Evolutionary conservation across 75 land plant genomes (phyloP).

Genomic region (Picea sitchensis): DNA sequence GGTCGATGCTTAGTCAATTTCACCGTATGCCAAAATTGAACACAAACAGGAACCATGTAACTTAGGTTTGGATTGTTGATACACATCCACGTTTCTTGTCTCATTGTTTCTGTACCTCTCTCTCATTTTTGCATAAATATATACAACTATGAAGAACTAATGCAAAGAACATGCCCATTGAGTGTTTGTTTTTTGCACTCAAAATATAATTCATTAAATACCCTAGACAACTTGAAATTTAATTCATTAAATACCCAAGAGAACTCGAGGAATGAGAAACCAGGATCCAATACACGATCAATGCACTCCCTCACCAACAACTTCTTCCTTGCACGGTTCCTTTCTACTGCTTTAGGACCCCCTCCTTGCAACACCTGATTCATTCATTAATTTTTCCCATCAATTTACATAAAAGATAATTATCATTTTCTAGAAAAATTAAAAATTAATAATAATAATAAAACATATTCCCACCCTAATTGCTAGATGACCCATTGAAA

Average conservation of each 20-base stretch:
- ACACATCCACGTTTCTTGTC: too few relatives aligned
- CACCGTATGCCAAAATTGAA: too few relatives aligned
- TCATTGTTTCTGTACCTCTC: too few relatives aligned
- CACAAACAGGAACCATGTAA: too few relatives aligned
- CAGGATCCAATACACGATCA: conserved; percentile 81
- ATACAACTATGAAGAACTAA: too few relatives aligned
- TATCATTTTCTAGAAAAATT: not conserved
- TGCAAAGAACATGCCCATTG: too few relatives aligned
- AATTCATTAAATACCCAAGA: conserved; percentile 69
- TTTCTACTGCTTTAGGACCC: conserved; percentile 75
- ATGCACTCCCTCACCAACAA: conserved; percentile 88
- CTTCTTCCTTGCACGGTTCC: conserved; percentile 86
- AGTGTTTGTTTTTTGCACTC: too few relatives aligned
- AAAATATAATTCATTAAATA: not conserved
- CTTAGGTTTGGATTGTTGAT: too few relatives aligned
- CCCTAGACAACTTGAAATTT: too few relatives aligned
- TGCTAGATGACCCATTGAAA: not conserved
- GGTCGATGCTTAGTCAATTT: too few relatives aligned
- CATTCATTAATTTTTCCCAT: not conserved
- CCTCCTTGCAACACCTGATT: conserved; percentile 75
- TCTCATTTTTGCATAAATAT: too few relatives aligned
- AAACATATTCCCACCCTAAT: not conserved
- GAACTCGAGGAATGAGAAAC: conserved; percentile 91
- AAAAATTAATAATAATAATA: not conserved
- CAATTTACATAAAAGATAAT: not conserved